phyloP scores from a whole-genome alignment of 768 basidiomycete genomes.

The Tricholoma sp. region DNA sequence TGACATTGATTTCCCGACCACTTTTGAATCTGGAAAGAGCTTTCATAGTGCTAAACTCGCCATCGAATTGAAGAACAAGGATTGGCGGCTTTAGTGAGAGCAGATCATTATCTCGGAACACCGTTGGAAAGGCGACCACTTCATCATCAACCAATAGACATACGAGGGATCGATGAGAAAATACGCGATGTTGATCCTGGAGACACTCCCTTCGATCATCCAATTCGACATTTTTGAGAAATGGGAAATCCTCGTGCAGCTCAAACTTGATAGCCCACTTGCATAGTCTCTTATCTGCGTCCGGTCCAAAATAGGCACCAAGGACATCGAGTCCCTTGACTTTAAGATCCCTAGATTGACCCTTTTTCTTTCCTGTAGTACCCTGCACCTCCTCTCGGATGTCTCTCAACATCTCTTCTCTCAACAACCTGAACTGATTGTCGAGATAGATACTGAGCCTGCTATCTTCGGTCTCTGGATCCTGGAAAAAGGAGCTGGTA shows the following conservation, averaged over 20 bases:
- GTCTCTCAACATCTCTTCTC: conserved; percentile 60
- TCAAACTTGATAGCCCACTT: conserved; percentile 40
- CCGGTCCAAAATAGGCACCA: conserved; percentile 26
- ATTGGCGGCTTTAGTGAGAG: conserved; percentile 43
- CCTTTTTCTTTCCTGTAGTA: conserved; percentile 32
- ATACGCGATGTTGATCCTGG: conserved; percentile 33
- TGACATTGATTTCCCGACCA: conserved; percentile 25
- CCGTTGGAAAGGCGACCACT: conserved; percentile 46
- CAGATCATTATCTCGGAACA: conserved; percentile 47
- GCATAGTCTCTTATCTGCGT: conserved; percentile 13
- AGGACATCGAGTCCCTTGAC: conserved; percentile 32
- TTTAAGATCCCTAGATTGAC: conserved; percentile 22
- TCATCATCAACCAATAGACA: conserved; percentile 46
- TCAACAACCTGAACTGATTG: conserved; percentile 58
- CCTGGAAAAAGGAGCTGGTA: conserved; percentile 37
- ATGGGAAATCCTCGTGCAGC: conserved; percentile 30
- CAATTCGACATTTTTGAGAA: conserved; percentile 25
- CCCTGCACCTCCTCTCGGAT: conserved; percentile 52
- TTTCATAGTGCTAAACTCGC: conserved; percentile 30
- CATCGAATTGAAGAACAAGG: conserved; percentile 50
- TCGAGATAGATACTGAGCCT: conserved; percentile 50
- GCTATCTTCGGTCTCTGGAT: conserved; percentile 29
- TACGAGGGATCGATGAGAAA: conserved; percentile 50
- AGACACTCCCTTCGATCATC: conserved; percentile 33
- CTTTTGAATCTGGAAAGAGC: conserved; percentile 32